Conservation (phyloP, 2,329 filamentous ascomycete genomes). For the Penicillium glabrum region DNA sequence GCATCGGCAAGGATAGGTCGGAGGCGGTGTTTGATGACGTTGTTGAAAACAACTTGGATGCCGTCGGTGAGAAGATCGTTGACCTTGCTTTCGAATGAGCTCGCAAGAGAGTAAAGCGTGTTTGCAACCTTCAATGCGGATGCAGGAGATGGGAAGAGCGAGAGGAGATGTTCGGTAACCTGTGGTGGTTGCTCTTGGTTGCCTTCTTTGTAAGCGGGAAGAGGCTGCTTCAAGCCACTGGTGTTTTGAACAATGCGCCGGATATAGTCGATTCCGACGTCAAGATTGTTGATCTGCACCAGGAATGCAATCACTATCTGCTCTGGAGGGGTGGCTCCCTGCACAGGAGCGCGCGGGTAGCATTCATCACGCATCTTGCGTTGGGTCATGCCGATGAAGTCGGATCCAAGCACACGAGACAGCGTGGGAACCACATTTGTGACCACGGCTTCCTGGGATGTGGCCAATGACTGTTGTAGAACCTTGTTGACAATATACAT, state of each 20-base stretch:
- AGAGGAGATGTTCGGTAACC: slow-evolving; percentile 47
- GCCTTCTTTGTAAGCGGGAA: slow-evolving; percentile 5
- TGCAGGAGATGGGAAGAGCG: slow-evolving; percentile 76
- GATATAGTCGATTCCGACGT: slow-evolving; percentile 88
- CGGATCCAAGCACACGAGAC: slow-evolving; percentile 75
- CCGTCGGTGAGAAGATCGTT: slow-evolving; percentile 81
- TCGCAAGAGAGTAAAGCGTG: slow-evolving; percentile 67
- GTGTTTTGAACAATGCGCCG: slow-evolving; percentile 76
- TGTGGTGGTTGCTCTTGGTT: slow-evolving; percentile 17
- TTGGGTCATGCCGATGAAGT: slow-evolving; percentile 96
- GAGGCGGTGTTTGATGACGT: slow-evolving; percentile 81
- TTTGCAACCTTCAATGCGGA: slow-evolving; percentile 70
- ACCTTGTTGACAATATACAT: slow-evolving; percentile 99
- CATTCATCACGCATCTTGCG: slow-evolving; percentile 96
- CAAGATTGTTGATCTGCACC: slow-evolving; percentile 91
- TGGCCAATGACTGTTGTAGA: slow-evolving; percentile 80
- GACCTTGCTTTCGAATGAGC: slow-evolving; percentile 73
- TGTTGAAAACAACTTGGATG: slow-evolving; percentile 79
- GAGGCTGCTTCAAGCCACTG: slow-evolving; percentile 44
- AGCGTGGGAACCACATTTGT: slow-evolving; percentile 76
- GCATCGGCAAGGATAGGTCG: slow-evolving; percentile 82
- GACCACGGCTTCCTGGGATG: slow-evolving; percentile 77
- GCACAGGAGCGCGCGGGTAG: slow-evolving; percentile 76
- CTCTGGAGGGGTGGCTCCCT: slow-evolving; percentile 82
- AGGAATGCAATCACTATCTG: slow-evolving; percentile 86